phyloP scores from a whole-genome alignment of 177 flowering plant species.

The Vitis hybrid region DNA sequence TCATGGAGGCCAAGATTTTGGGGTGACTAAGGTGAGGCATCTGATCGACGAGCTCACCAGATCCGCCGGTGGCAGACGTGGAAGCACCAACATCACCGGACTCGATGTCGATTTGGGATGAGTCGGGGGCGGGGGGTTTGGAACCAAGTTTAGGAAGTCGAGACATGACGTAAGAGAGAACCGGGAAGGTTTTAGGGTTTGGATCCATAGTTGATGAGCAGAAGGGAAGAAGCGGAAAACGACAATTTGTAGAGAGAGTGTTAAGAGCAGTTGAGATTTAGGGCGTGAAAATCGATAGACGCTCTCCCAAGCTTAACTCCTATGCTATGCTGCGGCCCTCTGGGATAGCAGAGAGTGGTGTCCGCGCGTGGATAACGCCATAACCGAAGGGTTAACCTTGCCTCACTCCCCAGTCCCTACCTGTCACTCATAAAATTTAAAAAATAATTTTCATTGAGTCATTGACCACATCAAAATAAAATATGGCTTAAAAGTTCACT shows the following conservation, averaged over 20 bases:
- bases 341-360: no score
- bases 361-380: no score
- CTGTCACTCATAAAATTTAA: no score
- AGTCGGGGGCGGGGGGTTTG: conserved; percentile 9
- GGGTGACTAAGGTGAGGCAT: conserved; percentile 63
- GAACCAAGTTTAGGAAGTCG: conserved; percentile 41
- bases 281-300: not conserved
- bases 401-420: no score
- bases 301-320: no score
- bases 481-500: no score
- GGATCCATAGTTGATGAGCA: conserved; percentile 58
- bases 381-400: no score
- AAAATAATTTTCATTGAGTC: no score
- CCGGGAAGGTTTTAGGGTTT: conserved; percentile 60
- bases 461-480: no score
- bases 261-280: no score
- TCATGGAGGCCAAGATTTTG: conserved; percentile 50
- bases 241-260: no score
- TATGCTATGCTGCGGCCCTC: no score
- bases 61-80: conserved; percentile 5
- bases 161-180: conserved; percentile 76
- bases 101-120: conserved; percentile 50
- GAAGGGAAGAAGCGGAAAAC: not conserved
- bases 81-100: conserved; percentile 22
- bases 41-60: conserved; percentile 20